These are phyloP conservation scores for Dictyostelium purpureum DNA, from an alignment of 78 protist species.

Conservation along the genomic window DNA sequence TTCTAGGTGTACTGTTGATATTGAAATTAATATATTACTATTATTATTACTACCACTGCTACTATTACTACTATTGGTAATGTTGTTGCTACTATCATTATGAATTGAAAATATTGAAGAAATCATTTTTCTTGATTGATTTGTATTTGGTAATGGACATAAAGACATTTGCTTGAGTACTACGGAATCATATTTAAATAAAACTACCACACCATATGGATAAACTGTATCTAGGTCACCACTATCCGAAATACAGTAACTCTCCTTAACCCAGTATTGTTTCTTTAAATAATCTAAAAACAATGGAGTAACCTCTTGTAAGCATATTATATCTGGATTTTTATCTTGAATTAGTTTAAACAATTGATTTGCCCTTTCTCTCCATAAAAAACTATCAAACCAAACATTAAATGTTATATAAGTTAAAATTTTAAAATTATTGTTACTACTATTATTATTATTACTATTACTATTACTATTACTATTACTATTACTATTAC, in stretches of 20 bases:
- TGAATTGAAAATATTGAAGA: not conserved
- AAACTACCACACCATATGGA: conserved; percentile 48
- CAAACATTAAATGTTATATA: conserved; percentile 67
- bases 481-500: not conserved
- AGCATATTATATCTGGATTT: conserved; percentile 38
- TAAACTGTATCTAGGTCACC: conserved; percentile 64
- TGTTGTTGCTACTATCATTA: not conserved
- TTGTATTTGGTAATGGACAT: conserved; percentile 33
- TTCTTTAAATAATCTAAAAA: conserved; percentile 43
- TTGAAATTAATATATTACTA: conserved; percentile 7
- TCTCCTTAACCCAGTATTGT: conserved; percentile 21
- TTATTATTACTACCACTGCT: not conserved
- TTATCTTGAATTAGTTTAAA: not conserved
- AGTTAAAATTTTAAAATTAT: not conserved
- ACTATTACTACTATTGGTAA: not conserved
- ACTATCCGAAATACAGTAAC: conserved; percentile 54
- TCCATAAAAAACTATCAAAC: conserved; percentile 66
- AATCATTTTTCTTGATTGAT: conserved; percentile 17
- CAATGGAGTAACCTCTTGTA: conserved; percentile 73
- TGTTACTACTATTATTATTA: not conserved
- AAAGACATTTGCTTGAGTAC: not conserved
- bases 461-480: not conserved
- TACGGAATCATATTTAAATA: conserved; percentile 10
- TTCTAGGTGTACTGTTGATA: conserved; percentile 56
- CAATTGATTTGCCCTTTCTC: conserved; percentile 19